Evolutionary conservation across 2,329 filamentous ascomycete genomes (phyloP).

Genomic region (Ophiostoma montium): DNA sequence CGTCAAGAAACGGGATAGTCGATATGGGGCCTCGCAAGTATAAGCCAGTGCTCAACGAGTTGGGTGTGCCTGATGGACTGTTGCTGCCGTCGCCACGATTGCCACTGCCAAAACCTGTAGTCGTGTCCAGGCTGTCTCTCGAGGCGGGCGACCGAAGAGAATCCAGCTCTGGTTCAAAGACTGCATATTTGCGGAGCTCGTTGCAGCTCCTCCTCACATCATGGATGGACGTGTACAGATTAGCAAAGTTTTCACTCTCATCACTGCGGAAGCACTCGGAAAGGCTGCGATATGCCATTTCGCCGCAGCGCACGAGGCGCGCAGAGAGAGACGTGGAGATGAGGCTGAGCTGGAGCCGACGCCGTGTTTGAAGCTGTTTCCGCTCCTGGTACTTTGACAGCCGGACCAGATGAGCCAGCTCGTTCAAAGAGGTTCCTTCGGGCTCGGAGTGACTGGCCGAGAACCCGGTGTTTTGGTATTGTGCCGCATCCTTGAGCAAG

Average conservation of each 20-base stretch:
- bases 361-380: constrained; percentile 58
- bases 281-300: constrained; percentile 59
- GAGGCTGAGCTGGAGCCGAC: constrained; percentile 59
- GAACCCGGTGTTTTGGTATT: constrained; percentile 49
- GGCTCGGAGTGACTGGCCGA: constrained; percentile 32
- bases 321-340: constrained; percentile 63
- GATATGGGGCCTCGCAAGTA: constrained; percentile 25
- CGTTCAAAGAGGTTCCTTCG: constrained; percentile 57
- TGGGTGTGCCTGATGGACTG: background rate
- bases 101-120: constrained; percentile 18
- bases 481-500: constrained; percentile 51
- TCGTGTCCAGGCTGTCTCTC: constrained; percentile 36
- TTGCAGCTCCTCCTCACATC: constrained; percentile 68
- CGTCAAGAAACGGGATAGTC: constrained; percentile 47
- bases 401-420: constrained; percentile 64
- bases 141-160: constrained; percentile 36
- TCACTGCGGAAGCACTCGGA: constrained; percentile 67
- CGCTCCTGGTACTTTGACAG: constrained; percentile 71
- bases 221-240: constrained; percentile 62
- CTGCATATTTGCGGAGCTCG: constrained; percentile 53
- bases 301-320: constrained; percentile 59
- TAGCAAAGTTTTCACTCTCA: constrained; percentile 64
- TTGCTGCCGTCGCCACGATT: background rate
- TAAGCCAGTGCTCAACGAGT: background rate
- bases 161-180: constrained; percentile 60